A percentile compares a stretch with the other conserved stretches of the same genome.
phyloP scores from a whole-genome alignment of 2,329 filamentous ascomycete species.

The Neofusicoccum sp. region DNA sequence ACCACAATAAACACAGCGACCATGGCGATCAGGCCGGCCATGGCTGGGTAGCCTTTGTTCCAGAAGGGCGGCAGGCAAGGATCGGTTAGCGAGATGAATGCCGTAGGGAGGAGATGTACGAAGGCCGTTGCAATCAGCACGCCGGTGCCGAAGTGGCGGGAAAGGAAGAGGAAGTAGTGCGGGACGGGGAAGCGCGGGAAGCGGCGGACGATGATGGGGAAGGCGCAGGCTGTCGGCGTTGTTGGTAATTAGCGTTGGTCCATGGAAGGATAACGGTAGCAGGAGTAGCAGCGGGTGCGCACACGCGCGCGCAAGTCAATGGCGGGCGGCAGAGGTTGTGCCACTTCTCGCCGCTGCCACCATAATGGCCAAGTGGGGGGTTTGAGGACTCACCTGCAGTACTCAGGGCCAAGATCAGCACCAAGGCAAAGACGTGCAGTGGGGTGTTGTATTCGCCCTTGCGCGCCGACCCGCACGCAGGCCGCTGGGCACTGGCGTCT shows the following conservation, averaged over 20 bases:
- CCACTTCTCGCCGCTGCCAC: too few relatives aligned
- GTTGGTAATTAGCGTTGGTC: background rate
- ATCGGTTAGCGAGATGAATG: conserved; percentile 43
- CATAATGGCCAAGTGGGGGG: too few relatives aligned
- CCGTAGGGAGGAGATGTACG: conserved; percentile 45
- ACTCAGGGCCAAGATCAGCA: conserved; percentile 59
- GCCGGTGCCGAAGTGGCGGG: conserved; percentile 44
- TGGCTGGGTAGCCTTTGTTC: conserved; percentile 43
- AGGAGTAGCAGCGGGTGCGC: background rate
- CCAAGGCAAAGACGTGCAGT: conserved; percentile 60
- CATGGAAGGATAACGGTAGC: background rate
- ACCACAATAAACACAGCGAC: conserved; percentile 65
- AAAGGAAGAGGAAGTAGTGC: conserved; percentile 44
- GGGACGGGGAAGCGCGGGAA: conserved; percentile 42
- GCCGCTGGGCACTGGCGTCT: conserved; percentile 32
- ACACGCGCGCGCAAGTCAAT: background rate
- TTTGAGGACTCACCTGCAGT: conserved; percentile 46
- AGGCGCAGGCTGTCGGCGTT: conserved; percentile 37
- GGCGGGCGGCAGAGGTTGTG: too few relatives aligned
- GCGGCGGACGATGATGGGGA: conserved; percentile 43
- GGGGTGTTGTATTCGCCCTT: conserved; percentile 57
- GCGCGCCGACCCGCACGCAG: conserved; percentile 55
- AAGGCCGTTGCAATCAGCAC: conserved; percentile 46
- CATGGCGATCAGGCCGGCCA: conserved; percentile 45
- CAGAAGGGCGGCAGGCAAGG: conserved; percentile 44